Percentiles rank a stretch among this genome's conserved stretches.
phyloP scores from a whole-genome alignment of 2,329 filamentous ascomycete genomes.

The Xylariaceae sp. region DNA sequence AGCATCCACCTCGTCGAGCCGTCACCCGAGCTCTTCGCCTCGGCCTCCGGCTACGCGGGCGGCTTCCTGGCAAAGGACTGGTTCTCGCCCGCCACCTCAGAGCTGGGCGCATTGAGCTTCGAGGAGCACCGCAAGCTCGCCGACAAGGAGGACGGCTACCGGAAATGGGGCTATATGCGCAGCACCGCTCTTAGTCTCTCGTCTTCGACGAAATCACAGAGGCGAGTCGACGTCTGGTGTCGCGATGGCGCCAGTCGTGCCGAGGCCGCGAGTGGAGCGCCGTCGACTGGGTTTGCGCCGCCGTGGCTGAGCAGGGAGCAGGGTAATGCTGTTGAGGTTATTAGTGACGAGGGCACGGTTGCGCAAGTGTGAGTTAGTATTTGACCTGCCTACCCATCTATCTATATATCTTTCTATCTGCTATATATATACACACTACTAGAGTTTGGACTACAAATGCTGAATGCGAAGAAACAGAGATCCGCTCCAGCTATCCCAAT shows the following conservation, averaged over 20 bases:
- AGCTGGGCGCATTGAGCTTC: conserved; percentile 69
- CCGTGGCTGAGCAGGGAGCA: conserved; percentile 60
- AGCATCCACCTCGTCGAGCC: conserved; percentile 53
- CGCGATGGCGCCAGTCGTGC: conserved; percentile 65
- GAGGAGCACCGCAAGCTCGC: conserved; percentile 68
- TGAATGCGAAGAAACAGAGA: conserved; percentile 50
- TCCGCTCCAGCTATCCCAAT: conserved; percentile 66
- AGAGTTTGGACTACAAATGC: too few species aligned
- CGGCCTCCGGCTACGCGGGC: conserved; percentile 73
- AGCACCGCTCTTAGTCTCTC: conserved; percentile 62
- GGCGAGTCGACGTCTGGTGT: conserved; percentile 66
- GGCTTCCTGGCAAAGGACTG: conserved; percentile 77
- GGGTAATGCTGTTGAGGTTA: conserved; percentile 61
- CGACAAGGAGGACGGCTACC: conserved; percentile 56
- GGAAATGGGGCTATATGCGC: conserved; percentile 53
- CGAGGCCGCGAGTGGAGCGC: conserved; percentile 48
- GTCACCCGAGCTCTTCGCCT: conserved; percentile 64
- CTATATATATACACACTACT: not conserved
- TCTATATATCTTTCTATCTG: too few species aligned
- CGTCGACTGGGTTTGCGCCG: conserved; percentile 45
- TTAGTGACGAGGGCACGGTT: conserved; percentile 62
- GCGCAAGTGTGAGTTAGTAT: conserved; percentile 63
- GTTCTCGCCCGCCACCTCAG: conserved; percentile 61
- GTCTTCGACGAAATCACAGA: conserved; percentile 38
- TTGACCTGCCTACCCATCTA: not conserved